Conservation (phyloP, 345 rosid genomes). For the Brassica juncea region DNA sequence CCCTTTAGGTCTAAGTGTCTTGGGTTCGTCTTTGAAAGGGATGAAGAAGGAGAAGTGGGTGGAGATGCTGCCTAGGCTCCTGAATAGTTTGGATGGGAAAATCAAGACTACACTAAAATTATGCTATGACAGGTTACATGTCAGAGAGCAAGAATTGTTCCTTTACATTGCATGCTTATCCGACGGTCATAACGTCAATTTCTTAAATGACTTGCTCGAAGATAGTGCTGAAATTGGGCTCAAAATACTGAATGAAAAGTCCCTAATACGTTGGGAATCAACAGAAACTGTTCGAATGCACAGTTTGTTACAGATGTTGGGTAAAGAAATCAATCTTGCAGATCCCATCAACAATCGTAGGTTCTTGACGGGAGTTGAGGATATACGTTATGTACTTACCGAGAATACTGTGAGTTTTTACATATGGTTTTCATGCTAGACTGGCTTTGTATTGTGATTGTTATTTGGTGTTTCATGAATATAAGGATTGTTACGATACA, state of each 20-base stretch:
- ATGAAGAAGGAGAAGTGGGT: constrained; percentile 29
- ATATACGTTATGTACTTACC: neutral
- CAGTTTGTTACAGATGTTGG: constrained; percentile 34
- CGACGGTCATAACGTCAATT: neutral
- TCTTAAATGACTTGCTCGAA: neutral
- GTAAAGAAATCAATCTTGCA: constrained; percentile 21
- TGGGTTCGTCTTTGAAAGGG: constrained; percentile 32
- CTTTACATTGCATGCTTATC: constrained; percentile 43
- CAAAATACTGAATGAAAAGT: constrained; percentile 23
- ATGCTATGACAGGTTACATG: constrained; percentile 32
- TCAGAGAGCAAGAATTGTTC: constrained; percentile 24
- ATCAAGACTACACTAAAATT: constrained; percentile 23
- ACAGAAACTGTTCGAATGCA: constrained; percentile 25
- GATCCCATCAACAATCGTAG: constrained; percentile 14
- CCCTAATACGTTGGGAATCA: constrained; percentile 20
- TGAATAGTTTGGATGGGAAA: constrained; percentile 4
- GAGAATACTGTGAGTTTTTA: neutral
- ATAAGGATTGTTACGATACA: neutral
- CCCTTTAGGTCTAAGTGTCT: constrained; percentile 43
- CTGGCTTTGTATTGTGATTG: neutral
- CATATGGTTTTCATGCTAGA: neutral
- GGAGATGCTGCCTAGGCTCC: constrained; percentile 15
- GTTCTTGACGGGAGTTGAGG: constrained; percentile 21
- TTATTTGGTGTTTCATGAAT: neutral
- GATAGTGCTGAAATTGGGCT: neutral